Base-by-base conservation (phyloP, 164 flowering plant genomes). In the Piper longum region DNA sequence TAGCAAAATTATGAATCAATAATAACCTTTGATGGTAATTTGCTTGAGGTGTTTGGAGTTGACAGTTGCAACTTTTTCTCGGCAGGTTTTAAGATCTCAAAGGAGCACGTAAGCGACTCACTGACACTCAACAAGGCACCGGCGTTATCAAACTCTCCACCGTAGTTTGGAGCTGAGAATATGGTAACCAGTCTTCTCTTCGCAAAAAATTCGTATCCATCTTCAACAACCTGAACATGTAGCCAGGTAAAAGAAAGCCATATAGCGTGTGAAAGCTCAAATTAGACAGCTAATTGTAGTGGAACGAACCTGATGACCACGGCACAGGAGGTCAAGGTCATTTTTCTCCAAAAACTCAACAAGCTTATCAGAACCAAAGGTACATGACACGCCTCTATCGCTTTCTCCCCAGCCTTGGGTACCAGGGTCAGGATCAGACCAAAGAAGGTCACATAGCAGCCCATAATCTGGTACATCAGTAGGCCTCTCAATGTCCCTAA, bases 391-490 rank as follows among this genome's bases (percentile, higher is more conserved):
- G 59, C 80, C 82, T 66, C 84, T 70, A 61, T 76, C 84, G 62
- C 78, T 81, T 16, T 71, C 78, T 42, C 72, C 70, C 85, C 85
- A 81, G 16, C 85, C 85, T 67, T 68, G 52, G 60, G 63, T 63
- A 5, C 41, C 57, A 55, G 74, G 65, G 59, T 75, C 78, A 64
- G 85, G 83, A 76, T 81, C 85, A 54, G 85, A 73, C 85, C 85
- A 81, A 2, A 81, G 75, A 51, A 81, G 52, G 71, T 81, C 85
- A 68, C 83, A 81, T 12, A 81, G 60, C 5, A 81, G 77, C 16
- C 85, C 85, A 57, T 26, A 66, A 64, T 79, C 83, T 45, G 85
- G 85, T 19, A 81, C 67, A 4, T 77, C 85, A 5, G 80, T 73
- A 13, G 85, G 85, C 70, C 85, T 70, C 43, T 64, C 19, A 36